Percentiles rank a stretch among this genome's conserved stretches.
Evolutionary conservation across 2,329 filamentous ascomycete species (phyloP).

Genomic region (Fusarium sp.): DNA sequence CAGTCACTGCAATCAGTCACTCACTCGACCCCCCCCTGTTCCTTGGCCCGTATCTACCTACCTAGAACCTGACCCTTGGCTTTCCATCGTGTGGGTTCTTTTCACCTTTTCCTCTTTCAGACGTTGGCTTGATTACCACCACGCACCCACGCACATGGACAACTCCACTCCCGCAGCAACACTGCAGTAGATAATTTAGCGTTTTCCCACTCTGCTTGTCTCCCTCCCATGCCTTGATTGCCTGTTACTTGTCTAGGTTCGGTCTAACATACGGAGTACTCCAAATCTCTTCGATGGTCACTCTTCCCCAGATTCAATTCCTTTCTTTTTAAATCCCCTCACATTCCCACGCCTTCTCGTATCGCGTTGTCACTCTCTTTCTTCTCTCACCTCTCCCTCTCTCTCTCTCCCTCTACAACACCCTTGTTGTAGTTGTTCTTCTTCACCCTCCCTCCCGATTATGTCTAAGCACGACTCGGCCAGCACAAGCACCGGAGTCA

Average conservation of each 20-base stretch:
- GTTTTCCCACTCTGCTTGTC: neutral
- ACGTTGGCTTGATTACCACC: constrained; percentile 21
- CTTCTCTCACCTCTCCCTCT: neutral
- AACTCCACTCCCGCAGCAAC: neutral
- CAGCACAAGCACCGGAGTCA: constrained; percentile 25
- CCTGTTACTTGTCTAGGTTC: neutral
- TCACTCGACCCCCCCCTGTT: neutral
- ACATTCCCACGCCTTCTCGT: neutral
- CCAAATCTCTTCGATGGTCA: constrained; percentile 22
- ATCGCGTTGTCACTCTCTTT: neutral
- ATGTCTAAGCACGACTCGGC: constrained; percentile 37
- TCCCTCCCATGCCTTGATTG: neutral
- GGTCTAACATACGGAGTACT: neutral
- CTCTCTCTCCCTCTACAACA: neutral
- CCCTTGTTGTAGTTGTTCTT: neutral
- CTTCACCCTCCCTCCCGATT: neutral
- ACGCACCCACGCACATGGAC: neutral
- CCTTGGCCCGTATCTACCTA: neutral
- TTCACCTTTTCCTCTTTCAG: constrained; percentile 11
- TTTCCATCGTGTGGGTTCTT: too few species aligned
- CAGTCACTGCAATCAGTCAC: neutral
- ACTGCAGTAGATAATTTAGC: constrained; percentile 8
- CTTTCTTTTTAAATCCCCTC: constrained; percentile 21
- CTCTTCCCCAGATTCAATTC: constrained; percentile 24
- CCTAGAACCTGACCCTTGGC: neutral